Evolutionary conservation across 2,329 filamentous ascomycete species (phyloP).

Genomic region (Gnomoniopsis sp.): DNA sequence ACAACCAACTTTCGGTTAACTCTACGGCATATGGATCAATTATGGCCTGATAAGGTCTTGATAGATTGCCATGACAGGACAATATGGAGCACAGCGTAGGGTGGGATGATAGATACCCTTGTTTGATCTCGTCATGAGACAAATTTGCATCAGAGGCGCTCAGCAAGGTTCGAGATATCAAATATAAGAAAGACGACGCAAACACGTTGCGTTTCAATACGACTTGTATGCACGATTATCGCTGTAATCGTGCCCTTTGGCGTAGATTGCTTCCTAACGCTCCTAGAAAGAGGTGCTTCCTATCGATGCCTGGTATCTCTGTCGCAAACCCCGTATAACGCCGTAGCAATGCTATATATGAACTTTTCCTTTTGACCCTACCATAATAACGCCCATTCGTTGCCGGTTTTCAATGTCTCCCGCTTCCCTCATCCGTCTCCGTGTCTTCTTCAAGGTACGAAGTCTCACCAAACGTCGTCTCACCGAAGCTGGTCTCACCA

Average conservation of each 20-base stretch:
- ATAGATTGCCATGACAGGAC: background rate
- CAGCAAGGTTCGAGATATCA: background rate
- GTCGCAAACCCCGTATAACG: slow-evolving; percentile 1
- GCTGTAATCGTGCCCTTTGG: background rate
- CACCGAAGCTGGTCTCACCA: slow-evolving; percentile 19
- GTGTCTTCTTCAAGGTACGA: slow-evolving; percentile 28
- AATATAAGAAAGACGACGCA: background rate
- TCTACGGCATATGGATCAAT: background rate
- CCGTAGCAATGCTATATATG: slow-evolving; percentile 13
- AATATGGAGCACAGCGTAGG: background rate
- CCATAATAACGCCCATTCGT: background rate
- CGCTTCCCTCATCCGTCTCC: slow-evolving; percentile 25
- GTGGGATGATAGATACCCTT: background rate
- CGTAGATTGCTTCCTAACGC: slow-evolving; percentile 7
- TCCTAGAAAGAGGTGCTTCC: slow-evolving; percentile 13
- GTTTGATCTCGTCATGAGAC: background rate
- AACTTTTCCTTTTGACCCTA: background rate
- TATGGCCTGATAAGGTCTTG: background rate
- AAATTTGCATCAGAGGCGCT: background rate
- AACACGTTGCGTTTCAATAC: background rate
- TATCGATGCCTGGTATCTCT: slow-evolving; percentile 18
- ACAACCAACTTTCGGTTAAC: too few relatives aligned
- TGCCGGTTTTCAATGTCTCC: background rate
- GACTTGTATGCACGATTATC: background rate
- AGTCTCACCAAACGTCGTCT: slow-evolving; percentile 28